Evolutionary conservation across 306 rosid species (phyloP).

Genomic region (Corylus americana): DNA sequence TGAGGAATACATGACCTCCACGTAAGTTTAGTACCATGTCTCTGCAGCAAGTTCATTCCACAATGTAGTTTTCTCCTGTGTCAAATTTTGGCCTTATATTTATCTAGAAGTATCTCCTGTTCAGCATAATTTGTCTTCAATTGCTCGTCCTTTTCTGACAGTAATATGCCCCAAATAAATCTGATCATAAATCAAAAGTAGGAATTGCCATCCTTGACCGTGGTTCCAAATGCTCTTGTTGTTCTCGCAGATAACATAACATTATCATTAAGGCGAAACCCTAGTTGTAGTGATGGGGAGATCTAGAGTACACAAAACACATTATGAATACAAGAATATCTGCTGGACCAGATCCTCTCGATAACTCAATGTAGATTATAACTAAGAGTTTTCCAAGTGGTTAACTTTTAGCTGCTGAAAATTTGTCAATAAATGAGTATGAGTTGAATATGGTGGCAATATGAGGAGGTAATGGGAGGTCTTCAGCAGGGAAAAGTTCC

Average conservation of each 20-base stretch:
- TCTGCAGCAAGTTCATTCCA: conserved; percentile 2
- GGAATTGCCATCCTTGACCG: background rate
- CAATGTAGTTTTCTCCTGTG: conserved; percentile 5
- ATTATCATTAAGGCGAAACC: background rate
- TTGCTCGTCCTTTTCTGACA: background rate
- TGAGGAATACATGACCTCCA: conserved; percentile 98
- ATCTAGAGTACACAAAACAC: background rate
- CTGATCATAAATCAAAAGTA: background rate
- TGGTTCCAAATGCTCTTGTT: background rate
- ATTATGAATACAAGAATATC: too few relatives aligned
- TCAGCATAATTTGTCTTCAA: background rate
- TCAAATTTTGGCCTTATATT: background rate
- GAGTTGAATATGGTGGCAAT: background rate
- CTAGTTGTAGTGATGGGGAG: background rate
- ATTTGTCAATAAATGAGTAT: background rate
- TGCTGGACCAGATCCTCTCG: too few relatives aligned
- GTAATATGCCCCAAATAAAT: background rate
- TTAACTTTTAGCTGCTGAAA: background rate
- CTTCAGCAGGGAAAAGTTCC: background rate
- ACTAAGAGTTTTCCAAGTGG: background rate
- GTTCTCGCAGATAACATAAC: background rate
- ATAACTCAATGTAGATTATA: background rate
- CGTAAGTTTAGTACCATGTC: conserved; percentile 57
- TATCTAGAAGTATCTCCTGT: background rate
- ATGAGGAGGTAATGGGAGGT: background rate